phyloP scores from a whole-genome alignment of 1,139 yeast species.

The Hemisphaericaspora subhashii region DNA sequence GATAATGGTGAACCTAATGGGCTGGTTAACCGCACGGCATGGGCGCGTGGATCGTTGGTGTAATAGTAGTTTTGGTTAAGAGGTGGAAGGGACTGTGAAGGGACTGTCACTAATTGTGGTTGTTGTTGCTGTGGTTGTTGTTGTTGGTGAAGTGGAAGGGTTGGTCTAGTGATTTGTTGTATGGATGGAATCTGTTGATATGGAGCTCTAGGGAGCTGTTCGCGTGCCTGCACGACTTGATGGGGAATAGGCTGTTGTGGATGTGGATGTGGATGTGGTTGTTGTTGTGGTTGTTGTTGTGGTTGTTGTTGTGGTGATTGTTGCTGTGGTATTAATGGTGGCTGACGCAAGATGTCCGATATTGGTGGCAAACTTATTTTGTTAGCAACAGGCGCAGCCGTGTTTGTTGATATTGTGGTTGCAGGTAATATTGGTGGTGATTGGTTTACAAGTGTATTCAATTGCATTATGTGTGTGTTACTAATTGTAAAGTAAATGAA shows the following conservation, averaged over 20 bases:
- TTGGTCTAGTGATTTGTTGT: constrained; percentile 1
- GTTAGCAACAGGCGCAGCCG: constrained; percentile 13
- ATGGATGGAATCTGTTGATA: constrained; percentile 8
- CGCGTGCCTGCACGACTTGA: constrained; percentile 3
- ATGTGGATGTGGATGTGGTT: constrained; percentile 7
- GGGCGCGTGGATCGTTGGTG: neutral
- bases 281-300: constrained; percentile 3
- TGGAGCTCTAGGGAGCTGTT: constrained; percentile 8
- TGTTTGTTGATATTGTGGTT: constrained; percentile 3
- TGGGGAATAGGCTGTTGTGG: constrained; percentile 4
- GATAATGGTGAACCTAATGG: constrained; percentile 3
- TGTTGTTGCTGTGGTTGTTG: constrained; percentile 5
- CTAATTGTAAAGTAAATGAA: neutral
- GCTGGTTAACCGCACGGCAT: neutral
- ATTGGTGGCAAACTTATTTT: constrained; percentile 40
- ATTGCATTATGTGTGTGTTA: constrained; percentile 5
- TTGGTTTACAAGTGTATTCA: constrained; percentile 9
- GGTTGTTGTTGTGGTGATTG: constrained; percentile 6
- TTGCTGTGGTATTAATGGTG: constrained; percentile 5
- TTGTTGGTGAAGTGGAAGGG: constrained; percentile 4
- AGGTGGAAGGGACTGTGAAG: neutral
- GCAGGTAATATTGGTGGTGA: constrained; percentile 4
- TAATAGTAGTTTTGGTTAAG: neutral
- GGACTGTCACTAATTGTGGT: constrained; percentile 1
- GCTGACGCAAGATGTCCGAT: constrained; percentile 28